Base-by-base conservation (phyloP, 169 alveolate species). In the Eimeria tenella region DNA sequence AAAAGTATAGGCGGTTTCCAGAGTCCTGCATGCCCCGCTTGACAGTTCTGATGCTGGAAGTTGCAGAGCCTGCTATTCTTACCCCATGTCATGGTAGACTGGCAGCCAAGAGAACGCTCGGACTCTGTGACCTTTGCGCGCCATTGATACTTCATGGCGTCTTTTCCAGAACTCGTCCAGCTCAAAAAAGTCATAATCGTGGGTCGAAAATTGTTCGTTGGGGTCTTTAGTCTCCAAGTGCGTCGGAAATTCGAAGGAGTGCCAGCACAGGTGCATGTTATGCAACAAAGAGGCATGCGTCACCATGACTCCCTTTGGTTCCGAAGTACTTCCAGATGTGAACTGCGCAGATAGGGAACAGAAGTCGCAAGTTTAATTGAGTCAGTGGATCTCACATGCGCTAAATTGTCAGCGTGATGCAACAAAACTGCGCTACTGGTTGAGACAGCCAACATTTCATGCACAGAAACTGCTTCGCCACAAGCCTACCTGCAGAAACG, bases 31-130 rank as follows among this genome's bases (percentile, higher is more conserved):
- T 1, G 19, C 3, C 42, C 42, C 42, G 42, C 2, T 31, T 31
- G 42, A 31, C 2, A 21, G 60, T 42, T 25, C 42, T 21, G 21
- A 49, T 49, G 60, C 50, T 3, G 5, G 42, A 13, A 11, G 10
- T 8, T 52, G 19, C 21, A 5, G 23, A 5, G 23, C 52, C 53
- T 15, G 49, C 52, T 55, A n/a, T 11, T 19, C 95, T 53, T 25
- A 93, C 95, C 97, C 97, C 97, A 96, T 96, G 88, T 96, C 97
- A 86, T 96, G 97, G 70, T 96, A 96, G 89, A 96, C 95, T 5
- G 97, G 97, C 19, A 96, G 86, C 97, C 97, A 96, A 25, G 96
- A 93, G 71, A 96, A 94, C 55, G 95, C 95, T 19, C 97, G 82
- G 25, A 95, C 65, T 62, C 91, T 68, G 83, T 94, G 95, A 0